Conservation (phyloP, 208 protist genomes). For the Jaenimonas drosophilae region DNA sequence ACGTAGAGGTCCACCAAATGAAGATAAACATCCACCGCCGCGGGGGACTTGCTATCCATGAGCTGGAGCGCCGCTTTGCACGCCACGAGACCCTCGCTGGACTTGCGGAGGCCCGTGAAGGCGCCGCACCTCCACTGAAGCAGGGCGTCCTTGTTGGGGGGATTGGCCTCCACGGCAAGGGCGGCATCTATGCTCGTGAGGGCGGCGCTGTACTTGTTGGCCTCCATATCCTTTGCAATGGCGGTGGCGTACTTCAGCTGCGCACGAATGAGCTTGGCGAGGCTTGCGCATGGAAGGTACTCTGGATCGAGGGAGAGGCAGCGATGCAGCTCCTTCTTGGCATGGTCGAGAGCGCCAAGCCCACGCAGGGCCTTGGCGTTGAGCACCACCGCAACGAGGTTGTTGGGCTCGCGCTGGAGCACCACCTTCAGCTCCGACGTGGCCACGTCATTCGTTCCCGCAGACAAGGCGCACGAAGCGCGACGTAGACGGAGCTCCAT, state of each 20-base stretch:
- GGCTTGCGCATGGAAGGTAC: slow-evolving; percentile 49
- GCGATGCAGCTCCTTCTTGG: slow-evolving; percentile 44
- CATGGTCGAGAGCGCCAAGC: slow-evolving; percentile 65
- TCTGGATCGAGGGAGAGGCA: slow-evolving; percentile 85
- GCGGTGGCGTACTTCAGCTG: slow-evolving; percentile 34
- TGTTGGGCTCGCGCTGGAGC: slow-evolving; percentile 47
- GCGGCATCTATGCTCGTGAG: slow-evolving; percentile 32
- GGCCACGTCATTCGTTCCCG: slow-evolving; percentile 36
- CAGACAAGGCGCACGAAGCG: slow-evolving; percentile 66
- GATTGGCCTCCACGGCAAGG: slow-evolving; percentile 27
- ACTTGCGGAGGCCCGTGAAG: slow-evolving; percentile 45
- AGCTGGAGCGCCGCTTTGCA: slow-evolving; percentile 34
- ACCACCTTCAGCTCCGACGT: slow-evolving; percentile 68
- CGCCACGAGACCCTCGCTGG: slow-evolving; percentile 27
- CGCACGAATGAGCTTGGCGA: slow-evolving; percentile 55
- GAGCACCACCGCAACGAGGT: slow-evolving; percentile 59
- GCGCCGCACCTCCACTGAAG: slow-evolving; percentile 70
- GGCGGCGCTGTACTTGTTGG: slow-evolving; percentile 40
- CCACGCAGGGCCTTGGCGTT: slow-evolving; percentile 60
- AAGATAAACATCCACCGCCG: slow-evolving; percentile 35
- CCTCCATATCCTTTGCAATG: slow-evolving; percentile 20
- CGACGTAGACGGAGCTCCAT: slow-evolving; percentile 70
- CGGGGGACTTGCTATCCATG: slow-evolving; percentile 26
- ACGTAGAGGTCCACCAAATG: slow-evolving; percentile 71
- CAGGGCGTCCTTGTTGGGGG: slow-evolving; percentile 59